A percentile compares a stretch with the other conserved stretches of the same genome.
phyloP scores from a whole-genome alignment of 1,284 basidiomycete species.

The Cystobasidium pallidum region DNA sequence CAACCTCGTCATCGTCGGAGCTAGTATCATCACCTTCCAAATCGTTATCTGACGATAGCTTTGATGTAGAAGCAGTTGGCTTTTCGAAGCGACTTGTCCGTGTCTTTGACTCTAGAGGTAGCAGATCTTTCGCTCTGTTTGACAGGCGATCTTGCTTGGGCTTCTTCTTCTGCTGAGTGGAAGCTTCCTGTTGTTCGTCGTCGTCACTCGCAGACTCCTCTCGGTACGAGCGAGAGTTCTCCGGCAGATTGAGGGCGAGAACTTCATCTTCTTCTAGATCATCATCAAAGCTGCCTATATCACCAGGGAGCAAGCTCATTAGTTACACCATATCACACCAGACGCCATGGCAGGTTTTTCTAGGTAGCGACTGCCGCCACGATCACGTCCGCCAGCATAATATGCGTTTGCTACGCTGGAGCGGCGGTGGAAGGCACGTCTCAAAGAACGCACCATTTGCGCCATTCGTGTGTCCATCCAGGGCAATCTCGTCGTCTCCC shows the following conservation, averaged over 20 bases:
- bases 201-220: slow-evolving; percentile 17
- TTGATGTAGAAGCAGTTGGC: slow-evolving; percentile 29
- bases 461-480: slow-evolving; percentile 21
- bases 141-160: slow-evolving; percentile 14
- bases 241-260: slow-evolving; percentile 28
- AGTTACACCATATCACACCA: neutral
- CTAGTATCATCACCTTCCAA: slow-evolving; percentile 51
- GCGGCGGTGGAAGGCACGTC: too few species aligned
- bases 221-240: slow-evolving; percentile 38
- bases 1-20: slow-evolving; percentile 72
- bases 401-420: too few species aligned
- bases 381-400: too few species aligned
- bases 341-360: neutral
- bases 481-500: slow-evolving; percentile 40
- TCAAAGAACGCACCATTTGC: slow-evolving; percentile 20
- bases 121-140: slow-evolving; percentile 44
- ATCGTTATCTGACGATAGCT: slow-evolving; percentile 59
- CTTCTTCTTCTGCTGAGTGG: neutral
- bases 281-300: slow-evolving; percentile 47
- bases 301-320: neutral
- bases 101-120: slow-evolving; percentile 19
- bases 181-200: slow-evolving; percentile 1
- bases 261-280: slow-evolving; percentile 29
- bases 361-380: neutral
- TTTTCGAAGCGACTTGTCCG: slow-evolving; percentile 12